Percentiles rank a stretch among this genome's conserved stretches.
Evolutionary conservation across 2,329 filamentous ascomycete species (phyloP).

Genomic region (Hawksworthiomyces lignivorus): DNA sequence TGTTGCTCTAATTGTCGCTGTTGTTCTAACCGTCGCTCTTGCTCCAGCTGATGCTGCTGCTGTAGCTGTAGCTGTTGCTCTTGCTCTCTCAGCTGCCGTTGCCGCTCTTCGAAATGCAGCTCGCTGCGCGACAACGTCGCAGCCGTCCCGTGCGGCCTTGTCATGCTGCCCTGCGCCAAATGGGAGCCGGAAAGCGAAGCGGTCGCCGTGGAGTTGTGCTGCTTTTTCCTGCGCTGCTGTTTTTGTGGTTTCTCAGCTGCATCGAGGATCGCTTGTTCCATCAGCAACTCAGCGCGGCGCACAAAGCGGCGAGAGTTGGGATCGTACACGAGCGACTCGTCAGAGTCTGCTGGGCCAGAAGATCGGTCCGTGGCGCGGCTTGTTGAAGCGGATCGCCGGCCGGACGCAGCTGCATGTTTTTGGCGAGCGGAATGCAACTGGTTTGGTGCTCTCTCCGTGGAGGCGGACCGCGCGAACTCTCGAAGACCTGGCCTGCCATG

Average conservation of each 20-base stretch:
- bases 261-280: slow-evolving; percentile 34
- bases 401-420: slow-evolving; percentile 4
- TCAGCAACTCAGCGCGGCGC: slow-evolving; percentile 35
- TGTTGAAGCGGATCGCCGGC: slow-evolving; percentile 16
- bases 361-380: slow-evolving; percentile 18
- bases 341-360: slow-evolving; percentile 20
- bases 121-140: slow-evolving; percentile 9
- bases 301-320: slow-evolving; percentile 60
- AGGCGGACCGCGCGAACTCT: not conserved
- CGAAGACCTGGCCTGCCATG: not conserved
- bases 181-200: slow-evolving; percentile 36
- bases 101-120: not conserved
- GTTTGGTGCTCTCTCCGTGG: slow-evolving; percentile 5
- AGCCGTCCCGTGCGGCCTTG: slow-evolving; percentile 40
- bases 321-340: slow-evolving; percentile 50
- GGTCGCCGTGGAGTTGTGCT: slow-evolving; percentile 12
- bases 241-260: slow-evolving; percentile 30
- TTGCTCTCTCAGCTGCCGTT: too few species aligned
- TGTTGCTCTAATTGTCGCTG: not conserved
- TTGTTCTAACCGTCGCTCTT: slow-evolving; percentile 2
- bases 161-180: slow-evolving; percentile 45
- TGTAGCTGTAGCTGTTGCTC: too few species aligned
- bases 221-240: slow-evolving; percentile 32
- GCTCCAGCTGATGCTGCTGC: not conserved
- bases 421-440: not conserved